phyloP scores from a whole-genome alignment of 257 asterid species.

The Ligustrum vulgare region DNA sequence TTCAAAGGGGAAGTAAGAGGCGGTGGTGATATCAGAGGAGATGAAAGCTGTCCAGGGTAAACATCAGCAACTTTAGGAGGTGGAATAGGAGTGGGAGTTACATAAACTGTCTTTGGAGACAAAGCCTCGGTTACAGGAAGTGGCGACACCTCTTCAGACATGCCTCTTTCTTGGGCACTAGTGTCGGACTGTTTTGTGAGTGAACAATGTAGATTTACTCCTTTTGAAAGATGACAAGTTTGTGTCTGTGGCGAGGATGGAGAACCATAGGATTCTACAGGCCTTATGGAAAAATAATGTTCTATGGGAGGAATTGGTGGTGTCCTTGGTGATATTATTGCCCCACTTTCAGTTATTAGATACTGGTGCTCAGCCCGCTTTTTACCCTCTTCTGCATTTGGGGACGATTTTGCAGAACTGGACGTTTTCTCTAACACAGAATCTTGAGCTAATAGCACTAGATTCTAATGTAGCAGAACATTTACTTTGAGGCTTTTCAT shows the following conservation, averaged over 20 bases:
- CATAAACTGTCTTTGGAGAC: slow-evolving; percentile 28
- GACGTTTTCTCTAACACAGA: slow-evolving; percentile 34
- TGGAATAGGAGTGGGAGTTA: slow-evolving; percentile 34
- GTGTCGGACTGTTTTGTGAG: slow-evolving; percentile 24
- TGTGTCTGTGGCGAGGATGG: slow-evolving; percentile 35
- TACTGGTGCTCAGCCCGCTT: slow-evolving; percentile 30
- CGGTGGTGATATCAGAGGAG: slow-evolving; percentile 23
- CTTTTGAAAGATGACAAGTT: slow-evolving; percentile 25
- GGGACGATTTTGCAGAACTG: slow-evolving; percentile 32
- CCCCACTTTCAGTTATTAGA: slow-evolving; percentile 33
- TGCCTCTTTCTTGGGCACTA: slow-evolving; percentile 25
- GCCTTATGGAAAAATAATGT: slow-evolving; percentile 13
- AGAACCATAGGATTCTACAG: slow-evolving; percentile 14
- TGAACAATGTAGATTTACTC: slow-evolving; percentile 22
- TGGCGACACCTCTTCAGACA: slow-evolving; percentile 24
- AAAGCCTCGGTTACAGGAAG: slow-evolving; percentile 30
- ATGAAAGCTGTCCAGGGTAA: slow-evolving; percentile 25
- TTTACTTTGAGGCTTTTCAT: slow-evolving; percentile 40
- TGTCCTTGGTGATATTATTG: slow-evolving; percentile 23
- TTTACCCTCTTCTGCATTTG: slow-evolving; percentile 30
- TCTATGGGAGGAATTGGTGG: slow-evolving; percentile 28
- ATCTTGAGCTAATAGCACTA: slow-evolving; percentile 31
- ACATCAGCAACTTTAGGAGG: slow-evolving; percentile 30
- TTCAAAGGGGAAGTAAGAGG: no score
- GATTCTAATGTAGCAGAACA: slow-evolving; percentile 39